Percentiles rank a stretch among this genome's conserved stretches.
Evolutionary conservation across 148 eudicot species (phyloP).

Genomic region (Spergularia marina): DNA sequence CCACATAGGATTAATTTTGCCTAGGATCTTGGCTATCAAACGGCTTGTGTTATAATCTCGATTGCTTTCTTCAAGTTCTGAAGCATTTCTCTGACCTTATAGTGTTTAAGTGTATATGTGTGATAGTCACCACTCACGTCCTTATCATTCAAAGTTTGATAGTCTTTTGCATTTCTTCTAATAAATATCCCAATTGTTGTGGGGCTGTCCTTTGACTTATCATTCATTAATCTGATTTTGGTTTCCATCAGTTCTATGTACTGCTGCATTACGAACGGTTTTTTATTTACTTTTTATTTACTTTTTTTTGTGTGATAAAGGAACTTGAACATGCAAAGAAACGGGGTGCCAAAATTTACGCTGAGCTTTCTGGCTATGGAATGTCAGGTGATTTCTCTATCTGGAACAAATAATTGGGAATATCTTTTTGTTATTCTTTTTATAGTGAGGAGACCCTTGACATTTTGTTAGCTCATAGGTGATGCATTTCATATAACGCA

Average conservation of each 20-base stretch:
- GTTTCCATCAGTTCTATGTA: slow-evolving; percentile 1
- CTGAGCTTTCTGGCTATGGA: slow-evolving; percentile 90
- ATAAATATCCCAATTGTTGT: neutral
- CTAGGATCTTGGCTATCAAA: neutral
- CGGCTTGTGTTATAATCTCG: no score
- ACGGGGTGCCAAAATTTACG: slow-evolving; percentile 87
- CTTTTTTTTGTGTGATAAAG: slow-evolving; percentile 38
- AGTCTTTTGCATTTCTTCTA: neutral
- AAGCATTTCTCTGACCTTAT: neutral
- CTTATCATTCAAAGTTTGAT: neutral
- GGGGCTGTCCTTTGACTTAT: neutral
- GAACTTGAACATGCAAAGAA: slow-evolving; percentile 84
- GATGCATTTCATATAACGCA: slow-evolving; percentile 97
- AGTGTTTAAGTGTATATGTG: neutral
- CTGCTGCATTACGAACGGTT: neutral
- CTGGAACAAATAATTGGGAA: slow-evolving; percentile 1
- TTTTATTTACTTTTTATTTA: neutral
- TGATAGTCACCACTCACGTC: neutral
- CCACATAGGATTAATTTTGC: neutral
- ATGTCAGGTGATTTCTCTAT: slow-evolving; percentile 68
- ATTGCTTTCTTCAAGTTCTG: no score
- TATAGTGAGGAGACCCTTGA: neutral
- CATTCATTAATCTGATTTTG: neutral
- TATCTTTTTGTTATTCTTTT: slow-evolving; percentile 1
- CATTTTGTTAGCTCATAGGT: slow-evolving; percentile 38